Base-by-base conservation (phyloP, 2,329 filamentous ascomycete genomes). In the Colletotrichum graminicola region DNA sequence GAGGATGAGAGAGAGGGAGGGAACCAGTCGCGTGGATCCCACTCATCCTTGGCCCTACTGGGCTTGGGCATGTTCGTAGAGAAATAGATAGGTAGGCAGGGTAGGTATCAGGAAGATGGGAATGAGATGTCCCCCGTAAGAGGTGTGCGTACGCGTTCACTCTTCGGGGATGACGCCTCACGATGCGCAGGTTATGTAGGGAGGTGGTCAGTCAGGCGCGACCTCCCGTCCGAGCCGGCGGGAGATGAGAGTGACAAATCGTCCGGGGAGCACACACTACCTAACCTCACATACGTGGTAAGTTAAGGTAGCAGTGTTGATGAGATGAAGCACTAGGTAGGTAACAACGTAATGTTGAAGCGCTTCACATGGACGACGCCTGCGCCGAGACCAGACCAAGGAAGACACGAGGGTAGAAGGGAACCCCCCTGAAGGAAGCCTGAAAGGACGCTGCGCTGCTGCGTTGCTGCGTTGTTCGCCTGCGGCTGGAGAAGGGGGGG, bases 371-470 rank as follows among this genome's bases (percentile, higher is more conserved):
- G 23, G 49, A 18, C 23, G 56, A 51, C 23, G 39, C 39, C 45
- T 26, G 23, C 56, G 3, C 7, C 36, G 43, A n/a, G n/a, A n/a
- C n/a, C n/a, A n/a, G n/a, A n/a, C n/a, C n/a, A n/a, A n/a, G n/a
- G n/a, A n/a, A n/a, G n/a, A n/a, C 12, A 39, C 36, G 10, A 41
- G 39, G 39, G 16, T 6, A 18, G 4, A 49, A 52, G 41, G 63
- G 36, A 39, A 39, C 36, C 16, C 68, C 68, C 68, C 57, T 67
- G 67, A 67, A 67, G 57, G 34, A 43, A 18, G 34, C 47, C 45
- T 21, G 16, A 43, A 21, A 16, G 16, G 41, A 43, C 16, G 16
- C 18, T 43, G 41, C 34, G 6, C 1, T 10, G 34, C 34, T 39
- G 11, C 39, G 14, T 6, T 41, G 39, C 39, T 62, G 55, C n/a